Evolutionary conservation across 768 basidiomycete genomes (phyloP), one percentile per base, ranked within the genome.

Genomic region (Agrocybe praecox): DNA sequence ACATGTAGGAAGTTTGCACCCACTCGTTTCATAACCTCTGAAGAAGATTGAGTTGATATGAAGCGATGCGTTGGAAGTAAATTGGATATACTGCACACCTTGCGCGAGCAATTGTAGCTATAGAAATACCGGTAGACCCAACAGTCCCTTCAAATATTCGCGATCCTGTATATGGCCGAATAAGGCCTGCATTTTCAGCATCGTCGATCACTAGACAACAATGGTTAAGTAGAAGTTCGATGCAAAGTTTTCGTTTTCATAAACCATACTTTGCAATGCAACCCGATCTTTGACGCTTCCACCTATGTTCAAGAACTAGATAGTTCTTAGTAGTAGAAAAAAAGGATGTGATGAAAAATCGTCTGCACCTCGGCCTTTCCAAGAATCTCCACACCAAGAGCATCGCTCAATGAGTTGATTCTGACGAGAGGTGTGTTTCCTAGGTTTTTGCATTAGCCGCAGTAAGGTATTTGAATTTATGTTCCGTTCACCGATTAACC

Each of bases 231-330:
- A 22, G n/a, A 21, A 6, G 32, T 21, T 29, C 4, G 43, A 47
- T 11, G 56, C 46, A 40, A 29, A 47, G 47, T 1, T 21, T n/a
- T n/a, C n/a, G n/a, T n/a, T 22, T 53, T 59, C 11, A 29, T 15
- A 12, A 18, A 19, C 2, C 85, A 57, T 66, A 97, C 96, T 93
- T 70, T 87, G 83, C 57, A 98, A 70, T 0, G 96, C 96, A n/a
- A 98, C 96, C 26, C 97, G 85, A 71, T 99, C 97, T 71, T 99
- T 99, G 49, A 98, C 91, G 52, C 96, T 98, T 40, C 97, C 97
- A 22, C 96, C 96, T 1, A 97, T 96, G 72, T 99, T 99, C 57
- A 98, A 69, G 68, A 89, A 99, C 94, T 98, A 34, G 43, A 94
- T 67, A 64, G 10, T 86, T 91, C 88, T 46, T 46, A 32, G 53